Percentiles rank a stretch among this genome's conserved stretches.
phyloP scores from a whole-genome alignment of 2,329 filamentous ascomycete genomes.

The Acrodontium crateriforme region DNA sequence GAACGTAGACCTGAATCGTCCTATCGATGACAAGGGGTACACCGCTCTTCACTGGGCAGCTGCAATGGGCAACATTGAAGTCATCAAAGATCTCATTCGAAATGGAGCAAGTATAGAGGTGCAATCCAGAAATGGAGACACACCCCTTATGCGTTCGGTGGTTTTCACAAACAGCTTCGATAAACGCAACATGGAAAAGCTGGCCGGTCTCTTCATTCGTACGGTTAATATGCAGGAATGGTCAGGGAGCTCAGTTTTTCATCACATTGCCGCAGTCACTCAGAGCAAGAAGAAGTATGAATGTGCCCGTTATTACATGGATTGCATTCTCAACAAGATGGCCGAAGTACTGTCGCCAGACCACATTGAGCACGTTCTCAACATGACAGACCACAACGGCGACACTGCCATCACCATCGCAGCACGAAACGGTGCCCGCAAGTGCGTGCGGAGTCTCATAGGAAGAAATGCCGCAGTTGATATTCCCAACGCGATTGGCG shows the following conservation, averaged over 20 bases:
- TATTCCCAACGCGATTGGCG: conserved; percentile 65
- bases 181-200: conserved; percentile 73
- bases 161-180: conserved; percentile 96
- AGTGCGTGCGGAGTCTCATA: conserved; percentile 52
- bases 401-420: conserved; percentile 85
- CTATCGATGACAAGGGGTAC: conserved; percentile 87
- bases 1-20: conserved; percentile 76
- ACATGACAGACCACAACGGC: conserved; percentile 70
- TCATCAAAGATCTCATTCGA: conserved; percentile 73
- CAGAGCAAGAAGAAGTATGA: conserved; percentile 74
- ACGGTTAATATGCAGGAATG: conserved; percentile 71
- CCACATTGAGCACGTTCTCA: conserved; percentile 64
- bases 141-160: conserved; percentile 85
- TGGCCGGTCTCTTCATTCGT: conserved; percentile 69
- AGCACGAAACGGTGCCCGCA: conserved; percentile 74
- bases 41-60: conserved; percentile 94
- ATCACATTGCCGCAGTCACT: conserved; percentile 84
- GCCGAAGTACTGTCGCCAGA: conserved; percentile 62
- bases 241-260: conserved; percentile 73
- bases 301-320: conserved; percentile 84
- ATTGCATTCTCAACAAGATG: conserved; percentile 78
- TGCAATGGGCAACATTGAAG: conserved; percentile 89
- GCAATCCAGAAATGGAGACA: conserved; percentile 54
- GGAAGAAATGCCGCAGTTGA: conserved; percentile 71
- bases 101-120: conserved; percentile 64